These are phyloP conservation scores for Wallacemonas sp. DNA, from an alignment of 208 protist genomes.

Conservation along the genomic window DNA sequence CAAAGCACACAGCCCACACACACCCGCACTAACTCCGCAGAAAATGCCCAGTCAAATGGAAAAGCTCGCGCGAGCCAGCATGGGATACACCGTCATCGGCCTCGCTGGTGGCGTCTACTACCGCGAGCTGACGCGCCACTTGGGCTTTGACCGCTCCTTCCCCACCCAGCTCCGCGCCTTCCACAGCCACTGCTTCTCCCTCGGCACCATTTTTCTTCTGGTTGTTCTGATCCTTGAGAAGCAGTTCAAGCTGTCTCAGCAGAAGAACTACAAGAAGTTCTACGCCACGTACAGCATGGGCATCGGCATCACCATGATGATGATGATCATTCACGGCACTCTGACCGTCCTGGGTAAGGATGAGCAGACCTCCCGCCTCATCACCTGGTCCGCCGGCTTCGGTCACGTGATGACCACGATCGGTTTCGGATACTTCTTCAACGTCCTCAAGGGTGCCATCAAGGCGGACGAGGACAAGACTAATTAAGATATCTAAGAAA, in stretches of 20 bases:
- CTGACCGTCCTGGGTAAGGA: constrained; percentile 50
- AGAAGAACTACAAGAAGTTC: constrained; percentile 66
- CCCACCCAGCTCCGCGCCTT: constrained; percentile 56
- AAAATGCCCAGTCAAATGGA: constrained; percentile 36
- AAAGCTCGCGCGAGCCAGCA: constrained; percentile 49
- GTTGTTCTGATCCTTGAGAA: constrained; percentile 60
- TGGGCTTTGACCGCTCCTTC: constrained; percentile 27
- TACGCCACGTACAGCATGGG: constrained; percentile 60
- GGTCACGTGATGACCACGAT: constrained; percentile 47
- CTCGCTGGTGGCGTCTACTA: constrained; percentile 52
- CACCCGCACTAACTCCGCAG: too few relatives aligned
- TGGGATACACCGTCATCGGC: constrained; percentile 47
- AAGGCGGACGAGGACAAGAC: constrained; percentile 1
- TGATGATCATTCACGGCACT: constrained; percentile 57
- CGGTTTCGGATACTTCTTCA: constrained; percentile 61
- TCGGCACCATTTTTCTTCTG: constrained; percentile 62
- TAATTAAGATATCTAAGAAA: neutral
- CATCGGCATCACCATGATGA: constrained; percentile 54
- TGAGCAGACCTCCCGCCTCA: constrained; percentile 22
- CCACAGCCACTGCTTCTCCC: constrained; percentile 66
- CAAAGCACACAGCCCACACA: too few relatives aligned
- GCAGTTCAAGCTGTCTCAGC: constrained; percentile 41
- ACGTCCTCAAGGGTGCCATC: constrained; percentile 38
- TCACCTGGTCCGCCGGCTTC: constrained; percentile 42
- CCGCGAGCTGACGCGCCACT: constrained; percentile 47